These are phyloP conservation scores for Daedaleopsis nitida DNA, from an alignment of 768 basidiomycete species.

Conservation along the genomic window DNA sequence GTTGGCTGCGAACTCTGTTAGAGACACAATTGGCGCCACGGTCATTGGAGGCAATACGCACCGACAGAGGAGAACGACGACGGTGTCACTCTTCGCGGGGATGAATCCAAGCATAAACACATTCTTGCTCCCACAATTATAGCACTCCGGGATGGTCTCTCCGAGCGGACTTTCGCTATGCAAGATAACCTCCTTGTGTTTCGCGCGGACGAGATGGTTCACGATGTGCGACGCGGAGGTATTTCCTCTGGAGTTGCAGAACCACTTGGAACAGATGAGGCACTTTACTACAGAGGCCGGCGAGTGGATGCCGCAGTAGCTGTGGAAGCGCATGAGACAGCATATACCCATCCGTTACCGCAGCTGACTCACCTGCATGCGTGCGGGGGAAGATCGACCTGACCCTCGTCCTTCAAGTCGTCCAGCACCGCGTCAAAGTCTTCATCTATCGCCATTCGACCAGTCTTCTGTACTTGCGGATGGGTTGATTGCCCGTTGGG, in stretches of 20 bases:
- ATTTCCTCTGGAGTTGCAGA: slow-evolving; percentile 98
- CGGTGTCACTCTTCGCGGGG: slow-evolving; percentile 98
- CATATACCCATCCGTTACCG: slow-evolving; percentile 1
- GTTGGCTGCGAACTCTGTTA: slow-evolving; percentile 67
- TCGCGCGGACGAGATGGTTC: slow-evolving; percentile 97
- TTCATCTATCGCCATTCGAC: slow-evolving; percentile 51
- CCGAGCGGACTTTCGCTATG: slow-evolving; percentile 95
- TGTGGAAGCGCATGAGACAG: slow-evolving; percentile 32
- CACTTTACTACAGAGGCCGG: slow-evolving; percentile 98
- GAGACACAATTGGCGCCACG: not conserved
- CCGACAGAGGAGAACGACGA: slow-evolving; percentile 97
- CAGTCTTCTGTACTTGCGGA: slow-evolving; percentile 24
- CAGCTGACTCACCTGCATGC: slow-evolving; percentile 81
- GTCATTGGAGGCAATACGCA: slow-evolving; percentile 41
- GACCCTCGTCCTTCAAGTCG: slow-evolving; percentile 80
- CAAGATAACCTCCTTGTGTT: slow-evolving; percentile 97
- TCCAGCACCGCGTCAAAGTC: slow-evolving; percentile 91
- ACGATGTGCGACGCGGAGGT: slow-evolving; percentile 99
- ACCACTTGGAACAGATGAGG: slow-evolving; percentile 91
- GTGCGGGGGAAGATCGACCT: slow-evolving; percentile 84
- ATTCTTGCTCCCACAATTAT: slow-evolving; percentile 99
- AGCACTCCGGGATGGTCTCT: slow-evolving; percentile 98
- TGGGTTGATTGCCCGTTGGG: slow-evolving; percentile 42
- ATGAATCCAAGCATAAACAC: slow-evolving; percentile 99
- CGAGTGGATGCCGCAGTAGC: slow-evolving; percentile 98